phyloP scores from a whole-genome alignment of 768 basidiomycete genomes.

The Suillus variegatus region DNA sequence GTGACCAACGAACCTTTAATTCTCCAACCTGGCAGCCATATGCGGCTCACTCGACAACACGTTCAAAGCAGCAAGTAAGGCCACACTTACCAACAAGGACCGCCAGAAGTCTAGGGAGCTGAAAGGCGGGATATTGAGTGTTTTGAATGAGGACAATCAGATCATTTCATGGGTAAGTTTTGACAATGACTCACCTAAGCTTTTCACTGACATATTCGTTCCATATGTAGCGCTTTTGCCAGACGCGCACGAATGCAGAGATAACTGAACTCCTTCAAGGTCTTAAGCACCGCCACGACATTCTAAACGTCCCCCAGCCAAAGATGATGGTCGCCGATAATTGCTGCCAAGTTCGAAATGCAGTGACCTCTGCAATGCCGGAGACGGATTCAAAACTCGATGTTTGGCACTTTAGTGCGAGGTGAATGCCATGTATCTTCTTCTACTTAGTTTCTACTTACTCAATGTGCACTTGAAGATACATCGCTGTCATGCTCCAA shows the following conservation, averaged over 20 bases:
- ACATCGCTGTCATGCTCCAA: slow-evolving; percentile 14
- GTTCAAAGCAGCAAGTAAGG: too few species aligned
- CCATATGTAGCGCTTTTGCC: slow-evolving; percentile 14
- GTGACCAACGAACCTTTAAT: too few species aligned
- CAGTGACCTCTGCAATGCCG: slow-evolving; percentile 11
- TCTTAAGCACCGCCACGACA: slow-evolving; percentile 10
- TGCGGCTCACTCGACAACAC: too few species aligned
- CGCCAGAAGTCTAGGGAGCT: background rate
- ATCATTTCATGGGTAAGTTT: slow-evolving; percentile 18
- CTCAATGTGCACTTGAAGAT: slow-evolving; percentile 5
- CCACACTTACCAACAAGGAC: background rate
- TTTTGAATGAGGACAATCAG: slow-evolving; percentile 19
- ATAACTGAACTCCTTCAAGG: slow-evolving; percentile 16
- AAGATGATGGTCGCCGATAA: slow-evolving; percentile 22
- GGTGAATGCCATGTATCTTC: slow-evolving; percentile 13
- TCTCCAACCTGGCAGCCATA: too few species aligned
- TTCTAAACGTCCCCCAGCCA: slow-evolving; percentile 10
- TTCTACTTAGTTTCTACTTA: too few species aligned
- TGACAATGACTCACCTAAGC: slow-evolving; percentile 1
- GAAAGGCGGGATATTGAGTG: slow-evolving; percentile 17
- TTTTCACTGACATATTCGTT: too few species aligned
- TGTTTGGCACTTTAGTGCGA: slow-evolving; percentile 21
- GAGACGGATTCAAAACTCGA: slow-evolving; percentile 8
- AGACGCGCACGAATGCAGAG: slow-evolving; percentile 15
- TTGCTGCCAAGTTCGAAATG: slow-evolving; percentile 19